Evolutionary conservation across 352 stramenopile genomes (phyloP).

Genomic region (Phytophthora colocasiae): DNA sequence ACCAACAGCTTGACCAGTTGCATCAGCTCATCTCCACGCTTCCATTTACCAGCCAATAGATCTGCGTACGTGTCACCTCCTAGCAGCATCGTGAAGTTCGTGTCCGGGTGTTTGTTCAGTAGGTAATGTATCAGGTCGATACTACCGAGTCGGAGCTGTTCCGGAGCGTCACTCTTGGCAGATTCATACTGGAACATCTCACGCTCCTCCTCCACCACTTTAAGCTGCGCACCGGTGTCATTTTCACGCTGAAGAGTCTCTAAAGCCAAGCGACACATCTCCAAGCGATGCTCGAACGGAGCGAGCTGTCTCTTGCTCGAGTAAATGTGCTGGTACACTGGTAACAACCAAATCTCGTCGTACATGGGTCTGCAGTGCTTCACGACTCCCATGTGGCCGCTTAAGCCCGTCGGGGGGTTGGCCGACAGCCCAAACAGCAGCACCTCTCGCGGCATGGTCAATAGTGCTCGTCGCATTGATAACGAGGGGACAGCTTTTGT

Average conservation of each 20-base stretch:
- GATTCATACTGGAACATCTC: conserved; percentile 67
- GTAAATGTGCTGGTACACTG: conserved; percentile 92
- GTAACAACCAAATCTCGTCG: conserved; percentile 91
- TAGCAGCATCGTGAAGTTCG: conserved; percentile 77
- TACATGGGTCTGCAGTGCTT: conserved; percentile 65
- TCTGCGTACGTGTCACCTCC: conserved; percentile 88
- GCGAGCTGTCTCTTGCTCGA: conserved; percentile 78
- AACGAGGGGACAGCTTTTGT: neutral
- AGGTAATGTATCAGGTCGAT: conserved; percentile 80
- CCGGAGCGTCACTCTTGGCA: conserved; percentile 27
- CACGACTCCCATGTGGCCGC: conserved; percentile 85
- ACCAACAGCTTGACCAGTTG: conserved; percentile 73
- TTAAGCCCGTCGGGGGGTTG: conserved; percentile 77
- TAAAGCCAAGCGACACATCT: conserved; percentile 74
- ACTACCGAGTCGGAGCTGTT: conserved; percentile 61
- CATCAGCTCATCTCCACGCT: conserved; percentile 78
- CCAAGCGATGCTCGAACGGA: conserved; percentile 74
- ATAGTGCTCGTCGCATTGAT: conserved; percentile 8
- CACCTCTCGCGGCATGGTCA: conserved; percentile 44
- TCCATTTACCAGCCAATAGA: conserved; percentile 87
- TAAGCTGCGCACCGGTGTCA: conserved; percentile 37
- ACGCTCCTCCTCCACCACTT: conserved; percentile 69
- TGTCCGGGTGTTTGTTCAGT: conserved; percentile 47
- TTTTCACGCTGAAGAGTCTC: conserved; percentile 32
- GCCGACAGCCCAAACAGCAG: conserved; percentile 88